phyloP scores from a whole-genome alignment of 148 eudicot genomes.

The Vaccinium myrtillus region DNA sequence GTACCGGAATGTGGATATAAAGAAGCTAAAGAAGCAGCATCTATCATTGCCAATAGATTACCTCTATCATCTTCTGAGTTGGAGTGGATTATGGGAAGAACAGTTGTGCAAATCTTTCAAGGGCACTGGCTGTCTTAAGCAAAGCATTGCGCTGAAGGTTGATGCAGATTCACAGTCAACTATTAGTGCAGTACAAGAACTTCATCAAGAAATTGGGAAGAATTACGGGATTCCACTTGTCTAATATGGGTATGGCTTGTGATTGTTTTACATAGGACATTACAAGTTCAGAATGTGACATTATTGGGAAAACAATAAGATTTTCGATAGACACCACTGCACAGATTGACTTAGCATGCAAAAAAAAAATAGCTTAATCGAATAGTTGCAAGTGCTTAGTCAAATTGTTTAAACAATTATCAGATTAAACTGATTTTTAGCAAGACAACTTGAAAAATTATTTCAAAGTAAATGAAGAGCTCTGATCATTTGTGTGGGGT shows the following conservation, averaged over 20 bases:
- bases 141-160: neutral
- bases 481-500: too few relatives aligned
- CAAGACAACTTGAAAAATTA: too few relatives aligned
- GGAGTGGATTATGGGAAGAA: conserved; percentile 79
- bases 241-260: neutral
- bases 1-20: conserved; percentile 79
- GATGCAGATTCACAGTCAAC: neutral
- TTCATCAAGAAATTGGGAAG: neutral
- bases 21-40: conserved; percentile 64
- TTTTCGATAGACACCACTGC: too few relatives aligned
- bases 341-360: too few relatives aligned
- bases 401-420: too few relatives aligned
- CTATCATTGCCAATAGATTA: conserved; percentile 41
- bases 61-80: conserved; percentile 47
- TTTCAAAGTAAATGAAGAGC: too few relatives aligned
- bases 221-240: neutral
- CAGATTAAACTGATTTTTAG: too few relatives aligned
- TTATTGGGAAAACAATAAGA: neutral
- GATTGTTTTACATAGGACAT: neutral
- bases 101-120: conserved; percentile 51
- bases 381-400: too few relatives aligned
- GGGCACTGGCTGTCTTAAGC: conserved; percentile 48
- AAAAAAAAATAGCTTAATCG: too few relatives aligned
- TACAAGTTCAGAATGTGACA: neutral
- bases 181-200: neutral